These are phyloP conservation scores for Fistulifera pelliculosa DNA, from an alignment of 108 stramenopile genomes.

Conservation along the genomic window DNA sequence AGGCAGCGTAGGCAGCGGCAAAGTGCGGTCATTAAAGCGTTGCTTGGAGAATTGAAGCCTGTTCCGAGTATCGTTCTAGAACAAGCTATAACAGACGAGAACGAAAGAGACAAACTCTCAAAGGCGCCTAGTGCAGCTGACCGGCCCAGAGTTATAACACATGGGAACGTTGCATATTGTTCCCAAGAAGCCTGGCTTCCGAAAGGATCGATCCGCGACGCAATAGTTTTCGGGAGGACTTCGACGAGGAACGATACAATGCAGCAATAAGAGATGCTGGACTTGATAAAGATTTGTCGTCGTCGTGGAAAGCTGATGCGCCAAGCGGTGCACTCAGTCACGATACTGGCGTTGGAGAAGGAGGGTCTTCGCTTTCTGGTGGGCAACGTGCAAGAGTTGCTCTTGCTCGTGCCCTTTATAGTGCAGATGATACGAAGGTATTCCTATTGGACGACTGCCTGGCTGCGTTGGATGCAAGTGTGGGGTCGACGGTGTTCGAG, in stretches of 20 bases:
- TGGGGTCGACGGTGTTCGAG: constrained; percentile 63
- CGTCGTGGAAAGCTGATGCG: background rate
- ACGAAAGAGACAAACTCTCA: background rate
- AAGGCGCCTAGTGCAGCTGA: constrained; percentile 7
- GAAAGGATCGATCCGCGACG: constrained; percentile 73
- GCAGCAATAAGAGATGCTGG: constrained; percentile 57
- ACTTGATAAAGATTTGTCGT: constrained; percentile 53
- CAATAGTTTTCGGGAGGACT: constrained; percentile 77
- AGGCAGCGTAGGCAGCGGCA: constrained; percentile 85
- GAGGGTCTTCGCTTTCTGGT: constrained; percentile 65
- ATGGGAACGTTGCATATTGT: constrained; percentile 63
- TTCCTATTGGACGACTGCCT: constrained; percentile 53
- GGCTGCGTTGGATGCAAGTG: constrained; percentile 64
- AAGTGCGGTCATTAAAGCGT: constrained; percentile 65
- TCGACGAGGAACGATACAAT: constrained; percentile 53
- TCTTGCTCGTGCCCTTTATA: constrained; percentile 69
- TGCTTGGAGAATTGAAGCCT: constrained; percentile 83
- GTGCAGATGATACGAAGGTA: constrained; percentile 39
- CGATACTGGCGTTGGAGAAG: constrained; percentile 75
- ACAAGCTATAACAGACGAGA: constrained; percentile 3
- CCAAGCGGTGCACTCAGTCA: constrained; percentile 31
- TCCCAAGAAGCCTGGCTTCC: constrained; percentile 81
- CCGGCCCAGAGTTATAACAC: constrained; percentile 28
- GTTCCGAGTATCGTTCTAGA: constrained; percentile 44
- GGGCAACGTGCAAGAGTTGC: constrained; percentile 92